Percentiles rank a stretch among this genome's conserved stretches.
phyloP scores from a whole-genome alignment of 305 asterid species.

The Solanum hybrid region DNA sequence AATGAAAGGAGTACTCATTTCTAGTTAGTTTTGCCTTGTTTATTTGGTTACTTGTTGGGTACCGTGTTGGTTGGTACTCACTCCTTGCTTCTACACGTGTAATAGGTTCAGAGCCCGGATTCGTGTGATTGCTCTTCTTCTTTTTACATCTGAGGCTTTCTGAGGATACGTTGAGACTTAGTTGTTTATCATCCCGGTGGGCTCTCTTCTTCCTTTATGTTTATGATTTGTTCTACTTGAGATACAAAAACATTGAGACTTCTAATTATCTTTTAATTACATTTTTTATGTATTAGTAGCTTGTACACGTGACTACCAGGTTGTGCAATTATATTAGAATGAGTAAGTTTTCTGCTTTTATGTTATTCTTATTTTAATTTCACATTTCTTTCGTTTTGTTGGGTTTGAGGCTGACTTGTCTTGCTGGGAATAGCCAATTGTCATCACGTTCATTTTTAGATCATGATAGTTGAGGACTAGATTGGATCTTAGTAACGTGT shows the following conservation, averaged over 20 bases:
- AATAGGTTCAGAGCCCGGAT: neutral
- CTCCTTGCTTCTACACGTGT: neutral
- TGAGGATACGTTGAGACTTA: neutral
- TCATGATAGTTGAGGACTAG: neutral
- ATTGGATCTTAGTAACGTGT: neutral
- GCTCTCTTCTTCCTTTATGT: neutral
- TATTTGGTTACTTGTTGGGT: neutral
- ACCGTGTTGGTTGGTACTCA: neutral
- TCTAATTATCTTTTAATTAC: too few species aligned
- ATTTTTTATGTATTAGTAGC: neutral
- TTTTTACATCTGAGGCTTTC: neutral
- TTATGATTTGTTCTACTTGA: neutral
- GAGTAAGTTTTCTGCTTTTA: neutral
- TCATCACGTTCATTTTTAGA: neutral
- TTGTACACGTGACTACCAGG: neutral
- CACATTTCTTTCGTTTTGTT: neutral
- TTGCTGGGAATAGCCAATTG: neutral
- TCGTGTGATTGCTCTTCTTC: neutral
- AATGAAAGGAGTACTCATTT: neutral
- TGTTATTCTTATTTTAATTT: neutral
- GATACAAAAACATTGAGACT: neutral
- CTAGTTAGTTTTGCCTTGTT: neutral
- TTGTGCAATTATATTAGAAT: too few species aligned
- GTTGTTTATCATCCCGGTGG: neutral
- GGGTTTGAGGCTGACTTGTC: neutral